Evolutionary conservation across 805 yeast genomes (phyloP).

Genomic region (Pichia californica): DNA sequence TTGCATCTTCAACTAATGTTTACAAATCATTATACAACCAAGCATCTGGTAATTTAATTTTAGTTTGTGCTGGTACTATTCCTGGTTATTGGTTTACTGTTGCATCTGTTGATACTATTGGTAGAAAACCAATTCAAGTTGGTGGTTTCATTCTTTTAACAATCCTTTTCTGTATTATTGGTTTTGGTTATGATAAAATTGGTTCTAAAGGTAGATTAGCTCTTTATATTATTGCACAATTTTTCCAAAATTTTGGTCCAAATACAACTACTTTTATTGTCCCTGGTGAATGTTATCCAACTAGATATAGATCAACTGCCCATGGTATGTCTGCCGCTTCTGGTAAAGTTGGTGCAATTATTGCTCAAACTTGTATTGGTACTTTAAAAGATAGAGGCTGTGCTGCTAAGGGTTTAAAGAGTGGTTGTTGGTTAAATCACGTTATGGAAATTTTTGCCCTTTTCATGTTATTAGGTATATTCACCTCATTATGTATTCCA

Average conservation of each 20-base stretch:
- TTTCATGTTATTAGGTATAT: slow-evolving; percentile 79
- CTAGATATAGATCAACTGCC: slow-evolving; percentile 92
- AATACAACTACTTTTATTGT: slow-evolving; percentile 85
- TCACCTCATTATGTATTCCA: slow-evolving; percentile 63
- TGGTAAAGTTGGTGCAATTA: slow-evolving; percentile 89
- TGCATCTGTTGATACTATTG: slow-evolving; percentile 73
- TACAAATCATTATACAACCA: slow-evolving; percentile 66
- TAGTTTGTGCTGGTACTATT: slow-evolving; percentile 90
- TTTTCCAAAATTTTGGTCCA: slow-evolving; percentile 91
- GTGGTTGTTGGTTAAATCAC: slow-evolving; percentile 79
- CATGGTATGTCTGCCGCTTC: slow-evolving; percentile 92
- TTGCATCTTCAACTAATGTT: slow-evolving; percentile 63
- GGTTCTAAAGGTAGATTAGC: slow-evolving; percentile 63
- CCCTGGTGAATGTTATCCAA: slow-evolving; percentile 91
- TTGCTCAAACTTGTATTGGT: slow-evolving; percentile 85
- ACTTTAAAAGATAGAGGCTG: slow-evolving; percentile 77
- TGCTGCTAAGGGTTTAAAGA: slow-evolving; percentile 41
- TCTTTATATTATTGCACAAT: slow-evolving; percentile 73
- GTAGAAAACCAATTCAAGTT: slow-evolving; percentile 80
- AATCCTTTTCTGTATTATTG: slow-evolving; percentile 66
- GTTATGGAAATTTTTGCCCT: slow-evolving; percentile 92
- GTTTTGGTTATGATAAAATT: slow-evolving; percentile 73
- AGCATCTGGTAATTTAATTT: slow-evolving; percentile 88
- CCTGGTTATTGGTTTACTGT: slow-evolving; percentile 91
- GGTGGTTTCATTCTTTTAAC: slow-evolving; percentile 71